phyloP scores from a whole-genome alignment of 257 asterid genomes.

The Petrea volubilis region DNA sequence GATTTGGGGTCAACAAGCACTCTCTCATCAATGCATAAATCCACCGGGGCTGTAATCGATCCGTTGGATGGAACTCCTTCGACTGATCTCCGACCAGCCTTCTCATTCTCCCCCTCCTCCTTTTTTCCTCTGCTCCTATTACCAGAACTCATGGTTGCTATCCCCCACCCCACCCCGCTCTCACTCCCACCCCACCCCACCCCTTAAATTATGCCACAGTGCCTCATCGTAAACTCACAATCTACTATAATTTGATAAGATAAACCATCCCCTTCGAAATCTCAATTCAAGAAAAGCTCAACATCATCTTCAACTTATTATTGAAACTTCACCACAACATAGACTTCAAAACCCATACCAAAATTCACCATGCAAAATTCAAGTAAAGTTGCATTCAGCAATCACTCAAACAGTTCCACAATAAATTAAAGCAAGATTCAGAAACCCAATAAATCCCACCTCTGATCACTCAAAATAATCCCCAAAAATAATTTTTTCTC shows the following conservation, averaged over 20 bases:
- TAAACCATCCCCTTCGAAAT: constrained; percentile 25
- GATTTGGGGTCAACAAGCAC: constrained; percentile 87
- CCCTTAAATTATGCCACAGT: constrained; percentile 48
- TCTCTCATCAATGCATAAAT: constrained; percentile 61
- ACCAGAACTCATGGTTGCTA: constrained; percentile 72
- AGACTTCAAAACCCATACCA: constrained; percentile 26
- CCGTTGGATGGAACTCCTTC: constrained; percentile 61
- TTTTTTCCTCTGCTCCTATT: constrained; percentile 53
- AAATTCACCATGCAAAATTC: constrained; percentile 28
- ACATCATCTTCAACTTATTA: constrained; percentile 19
- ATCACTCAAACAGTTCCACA: constrained; percentile 4
- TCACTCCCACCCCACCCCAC: constrained; percentile 25
- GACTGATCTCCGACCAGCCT: constrained; percentile 42
- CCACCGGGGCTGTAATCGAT: constrained; percentile 40
- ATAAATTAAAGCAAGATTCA: background rate
- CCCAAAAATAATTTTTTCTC: background rate
- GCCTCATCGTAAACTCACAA: constrained; percentile 49
- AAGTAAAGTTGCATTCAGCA: constrained; percentile 19
- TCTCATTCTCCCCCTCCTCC: constrained; percentile 42
- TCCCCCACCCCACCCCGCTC: constrained; percentile 24
- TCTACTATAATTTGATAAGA: constrained; percentile 10
- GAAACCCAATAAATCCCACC: constrained; percentile 3
- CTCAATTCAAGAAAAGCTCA: constrained; percentile 22
- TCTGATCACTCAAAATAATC: constrained; percentile 25
- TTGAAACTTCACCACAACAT: constrained; percentile 8